Base-by-base conservation (phyloP, 495 filamentous ascomycete genomes). In the Aspergillus carlsbadensis region DNA sequence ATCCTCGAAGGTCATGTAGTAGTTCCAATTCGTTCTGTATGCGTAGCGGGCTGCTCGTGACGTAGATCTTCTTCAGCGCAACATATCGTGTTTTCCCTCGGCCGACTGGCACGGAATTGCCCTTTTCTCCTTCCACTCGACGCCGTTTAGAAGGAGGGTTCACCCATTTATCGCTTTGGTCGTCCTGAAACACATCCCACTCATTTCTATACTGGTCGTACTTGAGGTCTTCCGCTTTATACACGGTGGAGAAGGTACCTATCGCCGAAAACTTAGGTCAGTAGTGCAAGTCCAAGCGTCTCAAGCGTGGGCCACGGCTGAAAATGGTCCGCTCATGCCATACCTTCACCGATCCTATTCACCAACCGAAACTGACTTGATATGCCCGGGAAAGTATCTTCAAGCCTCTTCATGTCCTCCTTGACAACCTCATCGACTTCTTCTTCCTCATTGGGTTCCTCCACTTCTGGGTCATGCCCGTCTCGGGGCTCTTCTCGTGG, bases 51-150 rank as follows among this genome's bases (percentile, higher is more conserved):
- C 91, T 96, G 63, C 91, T 96, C 3, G 94, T 99, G 51, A 97
- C 94, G 67, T 98, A 98, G 60, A 99, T 98, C 72, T 98, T 98
- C 73, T 99, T 99, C 70, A 99, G 87, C 21, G 94, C 94, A 37
- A 99, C 94, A 64, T 86, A 97, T 65, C 86, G 89, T 15, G 87
- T 81, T 56, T 70, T 72, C 39, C 63, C 69, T 58, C 64, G 65
- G 35, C 65, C 70, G 13, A 55, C 61, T 42, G 77, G 56, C 17
- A 60, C 31, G 18, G 54, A 48, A 37, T 59, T 58, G 13, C 59
- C 58, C 33, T 66, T 68, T 34, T 70, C 69, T 40, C 62, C 61
- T 24, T 71, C 68, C 0, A 75, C 40, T 18, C 73, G 69, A 17
- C 77, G 68, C 52, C 70, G 70, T 63, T 84, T 84, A 5, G 82